Conservation (phyloP, 1,284 basidiomycete species). For the Malassezia sympodialis region DNA sequence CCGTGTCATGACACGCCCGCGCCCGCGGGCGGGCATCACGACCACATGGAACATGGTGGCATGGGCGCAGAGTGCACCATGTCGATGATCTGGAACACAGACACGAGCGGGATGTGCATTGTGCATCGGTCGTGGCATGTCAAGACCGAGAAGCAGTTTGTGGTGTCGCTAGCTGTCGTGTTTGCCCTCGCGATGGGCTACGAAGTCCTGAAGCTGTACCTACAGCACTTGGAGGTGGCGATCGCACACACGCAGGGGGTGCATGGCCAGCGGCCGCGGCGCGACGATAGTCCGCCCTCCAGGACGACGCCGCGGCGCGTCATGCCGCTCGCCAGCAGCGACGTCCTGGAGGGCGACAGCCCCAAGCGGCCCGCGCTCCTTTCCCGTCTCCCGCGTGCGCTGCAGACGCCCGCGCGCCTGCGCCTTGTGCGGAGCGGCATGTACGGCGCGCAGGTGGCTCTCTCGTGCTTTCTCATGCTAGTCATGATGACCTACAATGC, state of each 20-base stretch:
- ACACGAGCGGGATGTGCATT: slow-evolving; percentile 11
- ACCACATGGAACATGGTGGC: neutral
- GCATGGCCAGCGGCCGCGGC: neutral
- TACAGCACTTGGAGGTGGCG: slow-evolving; percentile 4
- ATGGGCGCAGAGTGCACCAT: neutral
- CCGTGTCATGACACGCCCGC: slow-evolving; percentile 20
- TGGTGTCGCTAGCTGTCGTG: slow-evolving; percentile 1
- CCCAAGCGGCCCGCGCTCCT: neutral
- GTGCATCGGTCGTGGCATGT: slow-evolving; percentile 11
- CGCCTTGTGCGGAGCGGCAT: slow-evolving; percentile 8
- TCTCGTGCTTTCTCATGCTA: slow-evolving; percentile 34
- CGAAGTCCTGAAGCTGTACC: slow-evolving; percentile 7
- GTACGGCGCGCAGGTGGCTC: slow-evolving; percentile 21
- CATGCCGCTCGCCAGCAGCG: slow-evolving; percentile 2
- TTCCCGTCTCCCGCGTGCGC: neutral
- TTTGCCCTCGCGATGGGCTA: slow-evolving; percentile 1
- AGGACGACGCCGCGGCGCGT: slow-evolving; percentile 1
- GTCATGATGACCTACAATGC: slow-evolving; percentile 38
- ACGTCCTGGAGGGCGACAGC: slow-evolving; percentile 1
- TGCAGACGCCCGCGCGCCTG: slow-evolving; percentile 14
- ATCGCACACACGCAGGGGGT: neutral
- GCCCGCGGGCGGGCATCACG: slow-evolving; percentile 15
- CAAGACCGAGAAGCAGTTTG: slow-evolving; percentile 1
- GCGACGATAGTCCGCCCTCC: neutral
- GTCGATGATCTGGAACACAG: slow-evolving; percentile 17